phyloP scores from a whole-genome alignment of 164 flowering plant genomes.

The Nymphaea thermarum region DNA sequence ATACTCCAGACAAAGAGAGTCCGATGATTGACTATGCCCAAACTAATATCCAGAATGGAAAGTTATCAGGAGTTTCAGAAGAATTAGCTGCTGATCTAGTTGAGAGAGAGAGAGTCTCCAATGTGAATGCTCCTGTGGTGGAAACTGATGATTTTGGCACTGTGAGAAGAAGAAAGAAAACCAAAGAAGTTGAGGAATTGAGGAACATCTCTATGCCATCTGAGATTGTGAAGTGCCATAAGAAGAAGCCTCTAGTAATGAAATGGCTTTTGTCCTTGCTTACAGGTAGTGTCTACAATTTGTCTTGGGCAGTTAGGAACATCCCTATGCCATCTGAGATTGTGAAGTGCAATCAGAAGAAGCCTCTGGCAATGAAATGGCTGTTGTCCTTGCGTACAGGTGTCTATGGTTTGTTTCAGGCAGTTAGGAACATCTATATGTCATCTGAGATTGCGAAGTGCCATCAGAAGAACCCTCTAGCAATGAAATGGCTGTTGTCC shows the following conservation, averaged over 20 bases:
- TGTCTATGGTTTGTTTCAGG: constrained; percentile 39
- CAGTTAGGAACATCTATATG: constrained; percentile 24
- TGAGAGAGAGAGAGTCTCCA: constrained; percentile 1
- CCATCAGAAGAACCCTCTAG: constrained; percentile 11
- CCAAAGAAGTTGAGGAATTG: constrained; percentile 27
- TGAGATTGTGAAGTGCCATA: background rate
- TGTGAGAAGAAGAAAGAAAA: constrained; percentile 42
- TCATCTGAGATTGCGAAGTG: constrained; percentile 8
- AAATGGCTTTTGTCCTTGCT: too few species aligned
- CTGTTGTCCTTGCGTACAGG: constrained; percentile 53
- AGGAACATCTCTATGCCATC: constrained; percentile 12
- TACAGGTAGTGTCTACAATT: constrained; percentile 5
- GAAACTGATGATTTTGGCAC: constrained; percentile 17
- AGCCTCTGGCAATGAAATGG: constrained; percentile 28
- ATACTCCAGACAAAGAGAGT: background rate
- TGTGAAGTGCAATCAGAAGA: constrained; percentile 13
- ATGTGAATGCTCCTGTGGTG: constrained; percentile 20
- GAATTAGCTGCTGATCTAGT: background rate
- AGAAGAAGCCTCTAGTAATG: too few species aligned
- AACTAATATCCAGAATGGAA: background rate
- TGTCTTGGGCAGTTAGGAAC: too few species aligned
- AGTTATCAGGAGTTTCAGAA: background rate
- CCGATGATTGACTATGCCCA: background rate
- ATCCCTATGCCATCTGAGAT: background rate
- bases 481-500: too few species aligned